Evolutionary conservation across 2,329 filamentous ascomycete species (phyloP), one percentile per base, ranked within the genome.

Genomic region (Immersiporthe knoxdaviesiana): DNA sequence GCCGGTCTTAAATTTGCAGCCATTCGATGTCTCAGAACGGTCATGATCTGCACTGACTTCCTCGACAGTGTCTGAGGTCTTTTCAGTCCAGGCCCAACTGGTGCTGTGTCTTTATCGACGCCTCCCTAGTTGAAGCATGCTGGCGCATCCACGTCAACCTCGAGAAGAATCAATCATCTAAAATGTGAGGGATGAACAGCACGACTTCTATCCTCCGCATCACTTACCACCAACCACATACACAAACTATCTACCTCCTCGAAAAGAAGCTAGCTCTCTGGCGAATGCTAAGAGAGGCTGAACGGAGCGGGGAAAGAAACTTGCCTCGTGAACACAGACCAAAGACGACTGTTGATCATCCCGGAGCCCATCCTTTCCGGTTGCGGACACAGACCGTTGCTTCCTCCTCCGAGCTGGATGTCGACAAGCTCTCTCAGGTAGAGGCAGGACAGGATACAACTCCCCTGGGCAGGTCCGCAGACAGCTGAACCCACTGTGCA

Each of bases 21-120:
- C 39, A 63, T 63, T 30, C 61, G 16, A 30, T 47, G 39, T 50
- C 61, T 47, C 39, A 30, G 47, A 44, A 21, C 41, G 41, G 61
- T 21, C 41, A 47, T 47, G 61, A 63, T 63, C 24, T 50, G 61
- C 61, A 50, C 61, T 63, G 61, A 63, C 61, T n/a, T 50, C 39
- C 39, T 50, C 61, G 61, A 50, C 61, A 63, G 61, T 47, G 41
- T 44, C 39, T 50, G 41, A 50, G 39, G 3, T 30, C 24, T 47
- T n/a, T 50, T 21, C 10, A n/a, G n/a, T 27, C 39, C 39, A 18
- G 60, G 11, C 16, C 24, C n/a, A 14, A 62, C n/a, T 6, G n/a
- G 18, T n/a, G 2, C 37, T 50, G 14, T 60, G 14, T 50, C 56
- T 65, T 54, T 69, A 16, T 27, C 8, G 30, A 59, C 52, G 24